Evolutionary conservation across 495 filamentous ascomycete species (phyloP).

Genomic region (Talaromyces wortmannii): DNA sequence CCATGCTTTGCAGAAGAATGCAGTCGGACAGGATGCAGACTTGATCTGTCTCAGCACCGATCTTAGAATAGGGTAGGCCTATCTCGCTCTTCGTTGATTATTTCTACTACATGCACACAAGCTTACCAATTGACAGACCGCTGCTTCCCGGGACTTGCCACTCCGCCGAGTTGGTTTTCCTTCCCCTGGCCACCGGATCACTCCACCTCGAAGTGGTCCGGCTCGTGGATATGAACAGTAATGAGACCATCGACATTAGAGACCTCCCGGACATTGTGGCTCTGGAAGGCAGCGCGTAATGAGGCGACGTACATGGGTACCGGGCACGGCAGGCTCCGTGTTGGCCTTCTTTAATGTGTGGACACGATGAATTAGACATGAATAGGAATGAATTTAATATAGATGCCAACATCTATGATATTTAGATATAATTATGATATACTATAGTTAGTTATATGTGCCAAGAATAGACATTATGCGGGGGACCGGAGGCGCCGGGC

Average conservation of each 20-base stretch:
- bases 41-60: constrained; percentile 79
- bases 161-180: constrained; percentile 69
- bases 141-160: constrained; percentile 71
- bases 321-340: not conserved
- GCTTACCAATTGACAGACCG: constrained; percentile 38
- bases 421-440: too few species aligned
- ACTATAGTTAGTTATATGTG: too few species aligned
- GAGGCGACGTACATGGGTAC: not conserved
- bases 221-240: constrained; percentile 73
- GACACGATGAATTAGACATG: not conserved
- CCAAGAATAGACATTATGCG: too few species aligned
- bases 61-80: constrained; percentile 66
- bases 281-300: constrained; percentile 22
- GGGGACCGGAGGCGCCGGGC: too few species aligned
- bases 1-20: constrained; percentile 73
- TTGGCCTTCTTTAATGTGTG: not conserved
- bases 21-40: constrained; percentile 63
- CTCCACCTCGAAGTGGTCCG: constrained; percentile 73
- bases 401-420: too few species aligned
- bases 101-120: constrained; percentile 3
- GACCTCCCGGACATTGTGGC: constrained; percentile 73
- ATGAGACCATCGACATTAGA: constrained; percentile 75
- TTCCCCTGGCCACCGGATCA: constrained; percentile 69
- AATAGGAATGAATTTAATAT: too few species aligned
- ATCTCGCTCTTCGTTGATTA: not conserved